Percentiles rank a stretch among this genome's conserved stretches.
Evolutionary conservation across 176 grass and related monocot species (phyloP).

Genomic region (Poa annua): DNA sequence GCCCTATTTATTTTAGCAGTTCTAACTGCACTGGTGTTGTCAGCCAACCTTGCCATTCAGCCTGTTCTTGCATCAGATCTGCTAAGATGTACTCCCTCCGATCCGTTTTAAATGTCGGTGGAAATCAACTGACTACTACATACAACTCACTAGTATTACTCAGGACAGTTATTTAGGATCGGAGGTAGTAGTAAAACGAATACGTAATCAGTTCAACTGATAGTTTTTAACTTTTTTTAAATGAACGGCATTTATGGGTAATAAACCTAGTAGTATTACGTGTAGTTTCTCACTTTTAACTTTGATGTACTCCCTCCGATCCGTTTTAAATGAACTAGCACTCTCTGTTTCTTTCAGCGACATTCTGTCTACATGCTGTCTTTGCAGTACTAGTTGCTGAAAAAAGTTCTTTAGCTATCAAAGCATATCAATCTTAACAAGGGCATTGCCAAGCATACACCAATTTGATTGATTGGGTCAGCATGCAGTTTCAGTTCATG

Average conservation of each 20-base stretch:
- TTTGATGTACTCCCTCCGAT: too few relatives aligned
- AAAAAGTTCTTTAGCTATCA: background rate
- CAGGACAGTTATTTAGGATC: too few relatives aligned
- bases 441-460: background rate
- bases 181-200: background rate
- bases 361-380: background rate
- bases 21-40: slow-evolving; percentile 15
- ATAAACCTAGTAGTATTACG: background rate
- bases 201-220: background rate
- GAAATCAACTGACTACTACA: too few relatives aligned
- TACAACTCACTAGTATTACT: too few relatives aligned
- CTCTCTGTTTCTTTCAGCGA: background rate
- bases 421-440: background rate
- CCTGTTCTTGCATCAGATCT: slow-evolving; percentile 8
- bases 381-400: slow-evolving; percentile 11
- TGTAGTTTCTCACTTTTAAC: background rate
- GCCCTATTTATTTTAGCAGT: slow-evolving; percentile 36
- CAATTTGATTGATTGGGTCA: background rate
- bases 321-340: slow-evolving; percentile 11
- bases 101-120: too few relatives aligned
- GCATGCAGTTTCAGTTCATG: background rate
- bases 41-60: slow-evolving; percentile 27
- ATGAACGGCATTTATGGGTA: background rate
- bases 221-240: background rate
- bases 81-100: too few relatives aligned